Base-by-base conservation (phyloP, 2,329 filamentous ascomycete genomes). In the Trichoderma sp. region DNA sequence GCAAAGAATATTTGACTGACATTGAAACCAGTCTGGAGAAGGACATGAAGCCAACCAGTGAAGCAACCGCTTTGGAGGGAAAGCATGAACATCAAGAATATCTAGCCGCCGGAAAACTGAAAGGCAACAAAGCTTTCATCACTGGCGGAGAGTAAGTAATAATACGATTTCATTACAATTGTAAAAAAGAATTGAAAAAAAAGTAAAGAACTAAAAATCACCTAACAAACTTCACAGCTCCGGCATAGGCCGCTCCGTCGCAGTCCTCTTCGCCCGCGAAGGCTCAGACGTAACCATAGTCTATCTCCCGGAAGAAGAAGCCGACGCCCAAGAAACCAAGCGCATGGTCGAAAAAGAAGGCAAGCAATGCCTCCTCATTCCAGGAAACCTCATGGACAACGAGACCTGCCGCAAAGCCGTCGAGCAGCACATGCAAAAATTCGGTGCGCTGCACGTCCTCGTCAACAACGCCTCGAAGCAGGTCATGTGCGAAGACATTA, bases 201-300 rank as follows among this genome's bases (percentile, higher is more conserved):
- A n/a, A n/a, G n/a, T n/a, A n/a, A n/a, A n/a, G n/a, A n/a, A n/a
- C n/a, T n/a, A n/a, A n/a, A n/a, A n/a, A n/a, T n/a, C n/a, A 36
- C 34, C 12, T 3, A 36, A 14, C 34, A 5, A 36, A 15, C 30
- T n/a, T 2, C 28, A 6, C 39, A 71, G 70, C n/a, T 71, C 70
- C 7, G 93, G 93, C 2, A 95, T 96, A 74, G 92, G 93, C 7
- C 89, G 92, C 47, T 90, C 93, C 1, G 88, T 91, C 1, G 92
- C 93, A 1, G 86, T 95, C 18, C 85, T 96, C 0, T 96, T 91
- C 76, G 93, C 93, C 51, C 91, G 93, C 86, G 93, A 96, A 81
- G 93, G 93, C 6, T 92, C 92, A 15, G 89, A 92, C 74, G 89
- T 87, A 65, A 85, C 92, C 72, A 94, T 96, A 75, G 88, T 88